Conservation (phyloP, 495 filamentous ascomycete species). For the Aspergillus asperescens region DNA sequence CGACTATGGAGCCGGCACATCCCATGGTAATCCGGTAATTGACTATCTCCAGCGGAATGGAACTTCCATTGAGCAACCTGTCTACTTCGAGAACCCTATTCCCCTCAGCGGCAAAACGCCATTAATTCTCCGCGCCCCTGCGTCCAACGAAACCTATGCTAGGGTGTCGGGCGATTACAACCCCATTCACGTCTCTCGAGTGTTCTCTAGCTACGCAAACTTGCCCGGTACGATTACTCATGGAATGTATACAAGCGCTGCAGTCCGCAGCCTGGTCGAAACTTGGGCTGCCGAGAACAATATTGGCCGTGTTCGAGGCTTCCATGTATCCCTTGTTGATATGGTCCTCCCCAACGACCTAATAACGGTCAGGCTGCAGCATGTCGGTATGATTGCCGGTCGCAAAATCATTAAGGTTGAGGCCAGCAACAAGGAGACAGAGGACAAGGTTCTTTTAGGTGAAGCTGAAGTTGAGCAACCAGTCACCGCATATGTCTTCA, state of each 20-base stretch:
- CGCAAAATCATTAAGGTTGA: conserved; percentile 99
- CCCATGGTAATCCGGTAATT: conserved; percentile 92
- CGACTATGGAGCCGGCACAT: conserved; percentile 82
- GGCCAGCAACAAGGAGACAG: conserved; percentile 84
- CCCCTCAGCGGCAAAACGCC: conserved; percentile 89
- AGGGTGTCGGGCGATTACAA: conserved; percentile 98
- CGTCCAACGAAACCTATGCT: conserved; percentile 96
- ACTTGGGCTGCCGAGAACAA: conserved; percentile 99
- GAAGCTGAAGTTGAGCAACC: conserved; percentile 99
- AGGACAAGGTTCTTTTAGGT: conserved; percentile 89
- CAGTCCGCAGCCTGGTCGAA: conserved; percentile 95
- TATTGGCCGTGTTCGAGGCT: conserved; percentile 92
- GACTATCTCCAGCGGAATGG: conserved; percentile 94
- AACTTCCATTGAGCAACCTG: conserved; percentile 88
- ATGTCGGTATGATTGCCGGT: conserved; percentile 95
- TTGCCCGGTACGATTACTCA: conserved; percentile 96
- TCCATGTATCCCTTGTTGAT: conserved; percentile 88
- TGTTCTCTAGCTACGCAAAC: conserved; percentile 92
- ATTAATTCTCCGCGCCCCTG: conserved; percentile 80
- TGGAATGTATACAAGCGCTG: conserved; percentile 98
- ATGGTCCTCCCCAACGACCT: conserved; percentile 98
- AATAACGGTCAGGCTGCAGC: conserved; percentile 87
- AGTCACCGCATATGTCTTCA: conserved; percentile 96
- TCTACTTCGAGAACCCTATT: conserved; percentile 96
- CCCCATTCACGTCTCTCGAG: conserved; percentile 95